These are phyloP conservation scores for Mycena capillaripes DNA, from an alignment of 768 basidiomycete species.

Conservation along the genomic window DNA sequence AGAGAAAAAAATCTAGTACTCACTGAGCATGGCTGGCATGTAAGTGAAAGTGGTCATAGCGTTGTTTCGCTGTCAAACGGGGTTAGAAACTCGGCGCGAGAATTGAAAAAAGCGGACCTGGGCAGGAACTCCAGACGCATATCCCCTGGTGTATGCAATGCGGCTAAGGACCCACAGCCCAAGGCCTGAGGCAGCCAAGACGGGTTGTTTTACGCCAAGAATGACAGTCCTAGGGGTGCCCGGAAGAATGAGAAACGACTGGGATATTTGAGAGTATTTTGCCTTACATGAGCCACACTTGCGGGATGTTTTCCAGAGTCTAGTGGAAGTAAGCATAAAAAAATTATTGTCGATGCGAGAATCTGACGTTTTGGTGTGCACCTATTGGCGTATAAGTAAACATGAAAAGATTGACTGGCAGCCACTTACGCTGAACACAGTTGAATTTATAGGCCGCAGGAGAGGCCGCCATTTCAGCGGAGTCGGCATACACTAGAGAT, in stretches of 20 bases:
- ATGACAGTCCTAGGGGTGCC: conserved; percentile 54
- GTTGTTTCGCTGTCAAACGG: conserved; percentile 22
- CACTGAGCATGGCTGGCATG: conserved; percentile 11
- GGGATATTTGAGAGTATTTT: neutral
- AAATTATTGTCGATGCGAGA: neutral
- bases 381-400: conserved; percentile 37
- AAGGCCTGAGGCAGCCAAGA: conserved; percentile 56
- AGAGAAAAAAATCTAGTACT: too few species aligned
- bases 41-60: neutral
- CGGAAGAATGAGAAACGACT: neutral
- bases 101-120: conserved; percentile 47
- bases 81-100: neutral
- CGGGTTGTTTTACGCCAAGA: conserved; percentile 56
- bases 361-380: conserved; percentile 14
- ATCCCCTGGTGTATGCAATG: conserved; percentile 62
- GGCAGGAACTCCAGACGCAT: conserved; percentile 57
- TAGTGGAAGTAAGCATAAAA: neutral
- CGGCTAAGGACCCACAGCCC: conserved; percentile 56
- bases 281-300: conserved; percentile 22
- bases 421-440: conserved; percentile 47
- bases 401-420: conserved; percentile 35
- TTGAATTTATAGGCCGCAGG: conserved; percentile 48
- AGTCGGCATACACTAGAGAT: conserved; percentile 51
- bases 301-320: conserved; percentile 31
- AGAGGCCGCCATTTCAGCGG: conserved; percentile 45